These are phyloP conservation scores for Aspergillus floridensis DNA, from an alignment of 2,329 filamentous ascomycete species.

Conservation along the genomic window DNA sequence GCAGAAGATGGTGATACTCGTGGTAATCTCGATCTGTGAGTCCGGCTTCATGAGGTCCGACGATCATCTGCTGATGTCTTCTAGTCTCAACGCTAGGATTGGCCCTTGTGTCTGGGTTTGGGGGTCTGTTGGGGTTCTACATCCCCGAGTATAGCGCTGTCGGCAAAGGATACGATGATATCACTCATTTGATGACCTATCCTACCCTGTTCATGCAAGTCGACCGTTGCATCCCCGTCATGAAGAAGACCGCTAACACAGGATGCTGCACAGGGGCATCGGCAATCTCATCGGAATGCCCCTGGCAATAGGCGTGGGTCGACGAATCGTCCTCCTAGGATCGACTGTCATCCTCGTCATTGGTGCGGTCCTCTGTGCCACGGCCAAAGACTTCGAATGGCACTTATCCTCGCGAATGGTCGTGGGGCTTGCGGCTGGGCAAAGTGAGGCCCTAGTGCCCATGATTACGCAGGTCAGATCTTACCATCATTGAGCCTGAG, in stretches of 20 bases:
- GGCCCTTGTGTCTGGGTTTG: conserved; percentile 42
- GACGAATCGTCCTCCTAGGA: conserved; percentile 32
- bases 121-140: conserved; percentile 43
- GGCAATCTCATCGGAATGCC: conserved; percentile 36
- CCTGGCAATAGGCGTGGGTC: conserved; percentile 36
- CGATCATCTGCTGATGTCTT: conserved; percentile 13
- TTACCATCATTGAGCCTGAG: too few species aligned
- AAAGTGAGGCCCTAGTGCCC: conserved; percentile 44
- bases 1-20: conserved; percentile 28
- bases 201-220: conserved; percentile 29
- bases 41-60: not conserved
- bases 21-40: conserved; percentile 30
- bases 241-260: not conserved
- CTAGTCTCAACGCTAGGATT: conserved; percentile 42
- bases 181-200: conserved; percentile 39
- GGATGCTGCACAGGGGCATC: conserved; percentile 28
- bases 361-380: conserved; percentile 29
- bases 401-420: conserved; percentile 42
- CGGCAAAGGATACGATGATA: conserved; percentile 41
- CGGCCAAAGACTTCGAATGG: conserved; percentile 31
- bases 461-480: conserved; percentile 37
- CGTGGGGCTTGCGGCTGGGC: conserved; percentile 42
- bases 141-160: conserved; percentile 39
- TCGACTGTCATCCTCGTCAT: conserved; percentile 31
- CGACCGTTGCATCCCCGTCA: too few species aligned